A percentile compares a stretch with the other conserved stretches of the same genome.
phyloP scores from a whole-genome alignment of 208 protist species.

The Naegleria lovaniensis region DNA sequence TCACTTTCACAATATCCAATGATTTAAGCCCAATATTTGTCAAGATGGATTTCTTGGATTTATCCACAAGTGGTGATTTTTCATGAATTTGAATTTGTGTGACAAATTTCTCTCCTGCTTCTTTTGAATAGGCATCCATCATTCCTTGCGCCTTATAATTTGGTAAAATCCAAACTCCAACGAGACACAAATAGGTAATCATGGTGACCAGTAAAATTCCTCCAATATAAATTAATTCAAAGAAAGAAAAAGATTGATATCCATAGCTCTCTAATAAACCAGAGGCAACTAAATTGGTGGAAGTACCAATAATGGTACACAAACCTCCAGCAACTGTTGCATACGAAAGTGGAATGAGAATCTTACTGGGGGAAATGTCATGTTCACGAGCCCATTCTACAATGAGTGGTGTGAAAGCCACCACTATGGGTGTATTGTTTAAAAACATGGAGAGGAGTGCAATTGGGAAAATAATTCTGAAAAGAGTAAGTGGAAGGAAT shows the following conservation, averaged over 20 bases:
- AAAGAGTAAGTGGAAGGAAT: constrained; percentile 3
- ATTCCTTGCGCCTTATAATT: not conserved
- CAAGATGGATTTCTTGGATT: not conserved
- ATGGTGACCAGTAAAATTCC: not conserved
- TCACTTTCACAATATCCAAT: not conserved
- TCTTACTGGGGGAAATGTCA: not conserved
- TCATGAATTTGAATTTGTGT: not conserved
- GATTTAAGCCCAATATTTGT: not conserved
- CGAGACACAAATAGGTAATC: not conserved
- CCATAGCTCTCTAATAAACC: not conserved
- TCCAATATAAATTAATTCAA: not conserved
- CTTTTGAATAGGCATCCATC: not conserved
- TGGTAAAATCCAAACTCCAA: not conserved
- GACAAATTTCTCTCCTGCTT: not conserved
- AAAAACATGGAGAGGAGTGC: constrained; percentile 35
- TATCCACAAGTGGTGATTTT: not conserved
- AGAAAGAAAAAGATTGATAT: not conserved
- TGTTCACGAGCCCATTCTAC: constrained; percentile 10
- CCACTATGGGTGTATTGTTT: constrained; percentile 46
- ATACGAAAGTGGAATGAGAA: constrained; percentile 42
- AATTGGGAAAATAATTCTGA: not conserved
- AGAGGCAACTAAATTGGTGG: constrained; percentile 36
- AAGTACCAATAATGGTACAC: constrained; percentile 43
- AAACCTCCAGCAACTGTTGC: constrained; percentile 37
- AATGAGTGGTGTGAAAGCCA: constrained; percentile 32